Evolutionary conservation across 768 basidiomycete genomes (phyloP), one percentile per base, ranked within the genome.

Genomic region (Thelephora ganbajun): DNA sequence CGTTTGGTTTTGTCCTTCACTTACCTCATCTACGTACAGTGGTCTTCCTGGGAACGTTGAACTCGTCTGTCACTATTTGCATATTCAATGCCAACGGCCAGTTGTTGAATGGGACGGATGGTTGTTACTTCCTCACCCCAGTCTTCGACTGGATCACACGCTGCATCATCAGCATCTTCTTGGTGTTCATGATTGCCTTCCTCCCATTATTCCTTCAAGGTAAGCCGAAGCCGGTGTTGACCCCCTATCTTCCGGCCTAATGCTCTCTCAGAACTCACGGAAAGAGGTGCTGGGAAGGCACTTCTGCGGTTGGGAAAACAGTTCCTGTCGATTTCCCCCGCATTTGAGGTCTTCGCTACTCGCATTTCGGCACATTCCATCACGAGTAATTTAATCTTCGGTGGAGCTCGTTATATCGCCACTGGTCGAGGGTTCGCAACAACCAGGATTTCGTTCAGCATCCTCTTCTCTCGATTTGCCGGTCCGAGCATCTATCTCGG

Each of bases 341-440:
- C 93, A 43, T 99, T 99, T 63, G 96, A 99, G 62, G 85, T 99
- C 52, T 99, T 98, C 69, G 84, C 89, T 12, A 99, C 96, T 1
- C 94, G 98, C 64, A 97, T 99, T 58, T 93, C 90, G 62, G 92
- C 92, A 42, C 90, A 98, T 60, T 98, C 96, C 22, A 97, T 99
- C 63, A 70, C 96, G 53, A 94, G 82, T 65, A 94, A 99, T 65
- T 68, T 99, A 67, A 94, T 89, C 5, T 97, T 96, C 51, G 96
- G 96, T 65, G 96, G 96, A 44, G 96, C 96, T 41, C 79, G 96
- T 45, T 99, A 98, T 66, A 99, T 99, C 54, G 92, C 96, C 13
- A 99, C 94, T 19, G 96, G 96, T 43, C 88, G 96, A 75, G 96
- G 96, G 35, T 99, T 99, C 60, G 96, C 96, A 22, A 98, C 94